Evolutionary conservation across 208 protist species (phyloP).

Genomic region (Trypanosoma vivax): DNA sequence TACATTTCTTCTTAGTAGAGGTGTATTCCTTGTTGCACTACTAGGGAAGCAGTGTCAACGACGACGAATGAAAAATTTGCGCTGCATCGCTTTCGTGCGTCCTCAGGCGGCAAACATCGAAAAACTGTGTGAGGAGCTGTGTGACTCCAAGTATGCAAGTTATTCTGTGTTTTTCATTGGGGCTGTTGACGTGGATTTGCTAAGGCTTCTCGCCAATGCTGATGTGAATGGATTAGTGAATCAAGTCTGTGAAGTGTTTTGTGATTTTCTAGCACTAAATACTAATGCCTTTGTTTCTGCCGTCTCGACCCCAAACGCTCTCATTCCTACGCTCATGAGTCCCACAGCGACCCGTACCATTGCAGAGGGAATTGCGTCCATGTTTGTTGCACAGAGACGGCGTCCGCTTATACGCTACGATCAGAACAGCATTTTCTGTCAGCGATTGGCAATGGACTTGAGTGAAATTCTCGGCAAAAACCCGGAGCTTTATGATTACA

Average conservation of each 20-base stretch:
- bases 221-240: constrained; percentile 90
- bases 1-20: constrained; percentile 91
- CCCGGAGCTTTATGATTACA: constrained; percentile 84
- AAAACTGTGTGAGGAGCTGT: constrained; percentile 82
- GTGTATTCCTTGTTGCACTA: constrained; percentile 95
- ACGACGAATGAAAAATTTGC: constrained; percentile 91
- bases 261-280: constrained; percentile 93
- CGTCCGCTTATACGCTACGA: constrained; percentile 69
- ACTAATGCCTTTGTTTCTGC: constrained; percentile 59
- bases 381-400: constrained; percentile 73
- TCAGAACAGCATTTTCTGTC: constrained; percentile 49
- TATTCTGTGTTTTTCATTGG: constrained; percentile 91
- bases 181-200: constrained; percentile 40
- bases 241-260: constrained; percentile 93
- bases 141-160: constrained; percentile 72
- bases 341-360: constrained; percentile 27
- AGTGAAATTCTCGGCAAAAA: constrained; percentile 65
- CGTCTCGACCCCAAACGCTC: constrained; percentile 29
- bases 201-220: constrained; percentile 91
- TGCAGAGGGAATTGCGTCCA: constrained; percentile 61
- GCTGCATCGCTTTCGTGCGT: constrained; percentile 87
- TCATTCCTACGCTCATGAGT: constrained; percentile 28
- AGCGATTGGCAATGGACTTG: constrained; percentile 70
- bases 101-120: constrained; percentile 88
- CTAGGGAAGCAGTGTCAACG: constrained; percentile 61